Evolutionary conservation across 768 basidiomycete genomes (phyloP).

Genomic region (Lactifluus volemus): DNA sequence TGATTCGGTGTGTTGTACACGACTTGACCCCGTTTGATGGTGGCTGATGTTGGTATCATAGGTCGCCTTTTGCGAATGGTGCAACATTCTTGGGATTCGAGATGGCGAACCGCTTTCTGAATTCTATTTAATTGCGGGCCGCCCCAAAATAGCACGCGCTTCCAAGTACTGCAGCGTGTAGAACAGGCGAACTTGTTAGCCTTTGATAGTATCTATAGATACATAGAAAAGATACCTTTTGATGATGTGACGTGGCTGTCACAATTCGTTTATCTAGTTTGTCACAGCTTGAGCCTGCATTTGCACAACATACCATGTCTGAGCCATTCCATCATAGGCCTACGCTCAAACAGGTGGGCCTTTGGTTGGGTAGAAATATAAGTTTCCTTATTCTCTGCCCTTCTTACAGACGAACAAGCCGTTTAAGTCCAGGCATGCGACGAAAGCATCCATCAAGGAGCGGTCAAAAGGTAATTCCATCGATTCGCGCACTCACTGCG

Average conservation of each 20-base stretch:
- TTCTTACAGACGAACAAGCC: slow-evolving; percentile 69
- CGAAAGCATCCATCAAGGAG: slow-evolving; percentile 78
- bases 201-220: background rate
- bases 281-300: too few species aligned
- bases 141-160: background rate
- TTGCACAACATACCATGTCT: slow-evolving; percentile 25
- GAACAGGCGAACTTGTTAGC: background rate
- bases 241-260: background rate
- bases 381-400: background rate
- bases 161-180: background rate
- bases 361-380: background rate
- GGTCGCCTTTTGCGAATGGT: slow-evolving; percentile 93
- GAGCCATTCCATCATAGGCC: slow-evolving; percentile 59
- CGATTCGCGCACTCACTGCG: background rate
- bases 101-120: slow-evolving; percentile 71
- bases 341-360: slow-evolving; percentile 72
- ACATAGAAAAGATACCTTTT: background rate
- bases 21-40: slow-evolving; percentile 1
- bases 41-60: slow-evolving; percentile 24
- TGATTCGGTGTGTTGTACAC: slow-evolving; percentile 63
- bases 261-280: background rate
- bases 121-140: slow-evolving; percentile 22
- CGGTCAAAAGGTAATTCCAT: slow-evolving; percentile 61
- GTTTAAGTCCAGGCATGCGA: slow-evolving; percentile 87
- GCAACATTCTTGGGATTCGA: slow-evolving; percentile 96